phyloP scores from a whole-genome alignment of 805 yeast species.

The Wickerhamiella vanderwaltii region DNA sequence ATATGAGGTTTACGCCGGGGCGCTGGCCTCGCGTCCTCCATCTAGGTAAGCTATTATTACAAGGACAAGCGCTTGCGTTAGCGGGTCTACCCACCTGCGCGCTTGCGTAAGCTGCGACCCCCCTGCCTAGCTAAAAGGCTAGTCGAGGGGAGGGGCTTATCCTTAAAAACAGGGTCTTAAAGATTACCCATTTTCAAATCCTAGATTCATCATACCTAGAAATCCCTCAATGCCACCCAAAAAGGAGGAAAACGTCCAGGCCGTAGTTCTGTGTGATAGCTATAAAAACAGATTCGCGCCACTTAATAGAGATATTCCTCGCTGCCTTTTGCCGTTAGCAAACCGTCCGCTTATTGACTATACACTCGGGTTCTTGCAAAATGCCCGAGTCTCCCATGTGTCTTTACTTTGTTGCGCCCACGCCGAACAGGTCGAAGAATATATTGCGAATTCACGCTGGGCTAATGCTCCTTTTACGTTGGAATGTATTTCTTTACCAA shows the following conservation, averaged over 20 bases:
- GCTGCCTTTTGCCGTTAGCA: constrained; percentile 86
- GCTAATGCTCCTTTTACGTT: constrained; percentile 61
- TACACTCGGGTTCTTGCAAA: constrained; percentile 86
- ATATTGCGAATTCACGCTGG: constrained; percentile 46
- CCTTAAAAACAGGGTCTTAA: no score
- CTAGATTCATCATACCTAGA: no score
- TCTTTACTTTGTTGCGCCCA: constrained; percentile 82
- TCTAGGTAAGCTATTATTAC: constrained; percentile 20
- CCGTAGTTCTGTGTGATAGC: constrained; percentile 88
- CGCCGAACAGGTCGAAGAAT: constrained; percentile 75
- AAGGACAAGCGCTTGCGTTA: not conserved
- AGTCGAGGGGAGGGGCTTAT: no score
- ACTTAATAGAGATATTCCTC: constrained; percentile 67
- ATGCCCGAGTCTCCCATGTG: constrained; percentile 81
- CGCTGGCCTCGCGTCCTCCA: constrained; percentile 18
- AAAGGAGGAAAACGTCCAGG: constrained; percentile 44
- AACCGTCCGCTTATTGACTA: constrained; percentile 90
- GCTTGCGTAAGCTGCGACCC: no score
- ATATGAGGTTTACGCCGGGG: constrained; percentile 18
- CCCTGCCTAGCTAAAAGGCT: no score
- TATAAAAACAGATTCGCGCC: constrained; percentile 91
- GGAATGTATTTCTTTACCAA: constrained; percentile 68
- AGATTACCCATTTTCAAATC: no score
- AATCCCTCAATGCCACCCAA: constrained; percentile 18
- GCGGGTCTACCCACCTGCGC: no score